Base-by-base conservation (phyloP, 164 flowering plant genomes). In the Vitis rupestris region DNA sequence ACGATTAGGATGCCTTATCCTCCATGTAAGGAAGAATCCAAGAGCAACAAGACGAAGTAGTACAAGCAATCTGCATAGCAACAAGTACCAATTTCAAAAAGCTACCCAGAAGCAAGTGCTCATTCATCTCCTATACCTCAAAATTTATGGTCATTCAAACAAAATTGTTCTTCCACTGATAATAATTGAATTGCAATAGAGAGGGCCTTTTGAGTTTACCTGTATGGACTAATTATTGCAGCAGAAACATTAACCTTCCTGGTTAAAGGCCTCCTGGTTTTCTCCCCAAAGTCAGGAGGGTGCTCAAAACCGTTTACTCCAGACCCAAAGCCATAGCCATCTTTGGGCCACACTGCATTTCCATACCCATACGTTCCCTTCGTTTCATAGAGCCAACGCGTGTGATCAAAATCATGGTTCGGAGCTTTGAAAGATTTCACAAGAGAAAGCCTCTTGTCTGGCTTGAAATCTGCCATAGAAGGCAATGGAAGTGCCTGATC, bases 321-420 rank as follows among this genome's bases (percentile, higher is more conserved):
- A 2, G 83, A 76, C 4, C 87, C 90, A 61, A 74, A 76, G 3
- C 76, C 81, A 59, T 85, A 83, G 11, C 88, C 98, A 62, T 93
- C 95, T 69, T 83, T 86, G 4, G 97, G 98, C 96, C 98, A 94
- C 47, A 89, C 75, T 0, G 97, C 98, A 76, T 89, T 94, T 23
- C 97, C 94, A 79, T 91, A 94, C 15, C 98, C 97, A 74, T 94
- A 94, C 51, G 97, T 92, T 59, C 97, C 98, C 72, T 90, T 90
- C 0, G 94, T 92, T 81, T 94, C 97, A 50, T 82, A 94, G 58
- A 94, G 81, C 97, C 97, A 94, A 1, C 87, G 67, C 1, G 82
- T 76, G 66, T 94, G 97, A 82, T 92, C 98, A 51, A 94, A 90
- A 14, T 94, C 97, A 6, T 85, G 84, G 55, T 83, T 84, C 3